Evolutionary conservation across 169 alveolate species (phyloP), one percentile per base, ranked within the genome.

Genomic region (Cryptosporidium sp.): DNA sequence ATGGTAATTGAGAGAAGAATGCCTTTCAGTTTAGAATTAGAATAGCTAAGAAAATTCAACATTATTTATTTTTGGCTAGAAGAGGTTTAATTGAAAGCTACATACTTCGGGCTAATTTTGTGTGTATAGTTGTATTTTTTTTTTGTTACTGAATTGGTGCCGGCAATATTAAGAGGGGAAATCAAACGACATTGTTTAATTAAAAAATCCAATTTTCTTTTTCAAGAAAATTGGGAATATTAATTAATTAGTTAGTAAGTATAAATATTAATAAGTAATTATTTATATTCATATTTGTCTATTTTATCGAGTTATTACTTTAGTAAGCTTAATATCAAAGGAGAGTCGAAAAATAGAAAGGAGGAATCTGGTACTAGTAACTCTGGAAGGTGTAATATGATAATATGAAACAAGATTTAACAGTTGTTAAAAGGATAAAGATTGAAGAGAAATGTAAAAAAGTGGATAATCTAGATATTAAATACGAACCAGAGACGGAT

Each of bases 131-230:
- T 31, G 5, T n/a, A 23, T 62, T 26, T 62, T 65, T 65, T 26
- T 21, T 33, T 65, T 29, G 21, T 31, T 37, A 31, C 44, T 33
- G 23, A 31, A 65, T 65, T 33, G 33, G 31, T 65, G 72, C 72
- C 72, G 72, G 72, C 9, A 65, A 3, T 26, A 65, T 0, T 7
- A 31, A 21, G 48, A 37, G 72, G 33, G 72, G 21, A 29, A 65
- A 65, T 7, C 33, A 35, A 37, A 65, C 72, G 72, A 65, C 72
- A 62, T 62, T 62, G 53, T 33, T 33, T 7, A 42, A 42, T 8
- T 33, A 16, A 31, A 65, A 65, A 35, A 48, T 48, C 56, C 35
- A 56, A 56, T 7, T 65, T 31, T 65, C 12, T 44, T 33, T 29
- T 21, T 62, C 26, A 31, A 29, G 29, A 16, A 35, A 65, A 65